Conservation (phyloP, 306 rosid genomes). For the Citrullus colocynthis region DNA sequence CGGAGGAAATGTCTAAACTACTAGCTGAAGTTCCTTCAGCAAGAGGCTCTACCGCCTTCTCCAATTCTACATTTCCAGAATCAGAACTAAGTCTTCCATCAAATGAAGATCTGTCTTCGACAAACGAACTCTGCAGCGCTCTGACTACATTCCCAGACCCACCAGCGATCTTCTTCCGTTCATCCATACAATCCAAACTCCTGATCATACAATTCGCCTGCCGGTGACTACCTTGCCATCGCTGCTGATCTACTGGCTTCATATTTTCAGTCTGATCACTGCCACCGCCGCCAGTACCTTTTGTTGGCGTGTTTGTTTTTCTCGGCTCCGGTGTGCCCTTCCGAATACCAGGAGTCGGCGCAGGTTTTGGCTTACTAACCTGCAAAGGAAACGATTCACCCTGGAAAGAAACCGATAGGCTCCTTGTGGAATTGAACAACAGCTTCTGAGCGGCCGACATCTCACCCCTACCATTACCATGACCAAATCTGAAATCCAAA, state of each 20-base stretch:
- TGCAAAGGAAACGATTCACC: constrained; percentile 80
- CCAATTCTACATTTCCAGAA: constrained; percentile 7
- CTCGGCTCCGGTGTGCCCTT: constrained; percentile 72
- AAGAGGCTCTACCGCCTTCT: constrained; percentile 20
- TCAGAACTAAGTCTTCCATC: constrained; percentile 20
- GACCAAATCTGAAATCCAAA: constrained; percentile 20
- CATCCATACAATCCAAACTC: constrained; percentile 50
- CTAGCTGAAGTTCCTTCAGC: constrained; percentile 22
- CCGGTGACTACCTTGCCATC: constrained; percentile 49
- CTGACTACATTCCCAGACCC: constrained; percentile 44
- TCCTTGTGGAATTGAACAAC: constrained; percentile 69
- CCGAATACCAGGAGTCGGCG: constrained; percentile 41
- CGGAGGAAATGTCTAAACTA: constrained; percentile 33
- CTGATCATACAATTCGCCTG: constrained; percentile 34
- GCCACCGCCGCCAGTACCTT: constrained; percentile 21
- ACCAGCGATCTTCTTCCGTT: constrained; percentile 24
- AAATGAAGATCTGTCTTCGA: constrained; percentile 22
- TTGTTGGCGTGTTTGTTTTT: constrained; percentile 29
- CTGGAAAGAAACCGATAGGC: constrained; percentile 85
- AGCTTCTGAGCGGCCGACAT: constrained; percentile 60
- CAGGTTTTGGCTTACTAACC: constrained; percentile 56
- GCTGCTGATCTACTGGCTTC: constrained; percentile 53
- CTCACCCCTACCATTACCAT: constrained; percentile 17
- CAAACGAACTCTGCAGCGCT: constrained; percentile 44
- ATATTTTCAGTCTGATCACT: constrained; percentile 36